Conservation (phyloP, 192 early-diverging fungal species). For the Entomortierella chlamydospora region DNA sequence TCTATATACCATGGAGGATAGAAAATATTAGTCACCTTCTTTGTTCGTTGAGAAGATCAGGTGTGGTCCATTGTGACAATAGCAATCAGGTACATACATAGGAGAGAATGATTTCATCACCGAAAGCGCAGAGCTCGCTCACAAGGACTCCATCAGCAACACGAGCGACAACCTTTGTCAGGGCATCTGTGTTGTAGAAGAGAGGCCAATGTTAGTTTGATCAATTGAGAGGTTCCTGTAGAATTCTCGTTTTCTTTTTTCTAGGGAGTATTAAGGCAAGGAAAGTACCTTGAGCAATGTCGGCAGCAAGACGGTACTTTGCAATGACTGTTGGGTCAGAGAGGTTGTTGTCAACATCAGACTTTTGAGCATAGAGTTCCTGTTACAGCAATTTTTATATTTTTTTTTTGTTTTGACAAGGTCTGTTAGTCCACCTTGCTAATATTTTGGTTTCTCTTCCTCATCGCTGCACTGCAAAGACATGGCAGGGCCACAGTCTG, state of each 20-base stretch:
- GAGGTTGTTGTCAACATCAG: slow-evolving; percentile 73
- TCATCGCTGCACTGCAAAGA: too few species aligned
- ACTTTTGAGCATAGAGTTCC: slow-evolving; percentile 61
- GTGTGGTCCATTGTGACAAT: too few species aligned
- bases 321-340: slow-evolving; percentile 71
- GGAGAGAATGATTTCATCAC: slow-evolving; percentile 71
- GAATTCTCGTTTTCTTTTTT: background rate
- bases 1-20: slow-evolving; percentile 44
- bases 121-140: slow-evolving; percentile 73
- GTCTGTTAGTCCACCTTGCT: too few species aligned
- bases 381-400: too few species aligned
- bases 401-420: too few species aligned
- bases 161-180: slow-evolving; percentile 64
- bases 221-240: too few species aligned
- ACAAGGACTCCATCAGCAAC: slow-evolving; percentile 71
- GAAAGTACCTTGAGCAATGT: slow-evolving; percentile 77
- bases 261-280: background rate
- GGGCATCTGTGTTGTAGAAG: slow-evolving; percentile 54
- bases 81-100: slow-evolving; percentile 55
- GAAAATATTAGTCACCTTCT: too few species aligned
- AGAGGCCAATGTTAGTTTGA: background rate
- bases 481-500: too few species aligned
- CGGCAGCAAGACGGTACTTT: slow-evolving; percentile 82
- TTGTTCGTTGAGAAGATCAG: background rate
- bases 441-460: too few species aligned